phyloP scores from a whole-genome alignment of 2,329 filamentous ascomycete genomes.

The Phialophora tarda region DNA sequence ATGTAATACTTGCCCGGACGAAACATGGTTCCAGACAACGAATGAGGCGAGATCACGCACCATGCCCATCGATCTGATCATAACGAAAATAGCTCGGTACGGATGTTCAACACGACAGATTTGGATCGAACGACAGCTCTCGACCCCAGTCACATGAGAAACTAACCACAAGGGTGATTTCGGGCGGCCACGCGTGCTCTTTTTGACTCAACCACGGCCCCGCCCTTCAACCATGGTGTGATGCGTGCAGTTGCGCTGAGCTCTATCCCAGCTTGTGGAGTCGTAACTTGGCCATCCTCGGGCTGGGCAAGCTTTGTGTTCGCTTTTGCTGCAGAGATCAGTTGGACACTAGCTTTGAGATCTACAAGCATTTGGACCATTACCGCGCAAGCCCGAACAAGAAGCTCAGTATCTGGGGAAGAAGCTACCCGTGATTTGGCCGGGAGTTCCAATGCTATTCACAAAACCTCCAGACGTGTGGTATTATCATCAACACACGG shows the following conservation, averaged over 20 bases:
- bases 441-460: not conserved
- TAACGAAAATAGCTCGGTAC: not conserved
- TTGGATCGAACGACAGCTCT: not conserved
- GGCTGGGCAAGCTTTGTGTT: not conserved
- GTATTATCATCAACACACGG: not conserved
- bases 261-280: not conserved
- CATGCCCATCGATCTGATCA: not conserved
- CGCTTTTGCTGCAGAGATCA: not conserved
- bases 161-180: not conserved
- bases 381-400: not conserved
- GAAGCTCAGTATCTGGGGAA: not conserved
- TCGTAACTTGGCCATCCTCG: not conserved
- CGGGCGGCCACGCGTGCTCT: not conserved
- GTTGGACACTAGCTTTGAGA: not conserved
- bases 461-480: not conserved
- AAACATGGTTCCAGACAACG: not conserved
- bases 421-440: not conserved
- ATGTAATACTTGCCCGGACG: conserved; percentile 4
- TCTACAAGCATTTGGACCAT: not conserved
- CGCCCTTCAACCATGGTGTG: not conserved
- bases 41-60: not conserved
- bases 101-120: not conserved
- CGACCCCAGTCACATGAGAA: not conserved
- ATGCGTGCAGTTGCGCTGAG: not conserved
- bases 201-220: not conserved